Base-by-base conservation (phyloP, 2,329 filamentous ascomycete genomes). In the Epichloe festucae region DNA sequence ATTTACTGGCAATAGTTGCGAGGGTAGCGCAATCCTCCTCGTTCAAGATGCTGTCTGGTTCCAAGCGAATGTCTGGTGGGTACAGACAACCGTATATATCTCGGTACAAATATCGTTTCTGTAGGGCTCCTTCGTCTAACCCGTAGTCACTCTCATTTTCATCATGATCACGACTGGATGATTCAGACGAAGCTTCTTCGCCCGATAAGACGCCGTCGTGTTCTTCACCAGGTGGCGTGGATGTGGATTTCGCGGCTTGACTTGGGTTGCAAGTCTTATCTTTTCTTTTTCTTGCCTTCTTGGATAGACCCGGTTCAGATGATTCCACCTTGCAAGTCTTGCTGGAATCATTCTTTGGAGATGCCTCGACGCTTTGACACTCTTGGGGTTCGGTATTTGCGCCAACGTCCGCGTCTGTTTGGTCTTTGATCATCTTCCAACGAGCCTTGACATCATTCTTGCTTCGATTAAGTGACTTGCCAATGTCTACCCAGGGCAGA, bases 1-100 rank as follows among this genome's bases (percentile, higher is more conserved):
- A 60, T 49, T 63, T 62, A 53, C 62, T 64, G 31, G 68, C 64
- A 2, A 70, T 56, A 6, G 64, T 52, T 2, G 62, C 68, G 4
- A 73, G 62, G 4, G 71, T 58, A 14, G 61, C 57, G 36, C 65
- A 66, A 53, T 71, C 67, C 19, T 55, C 56, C 48, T 59, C 53
- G 47, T 57, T 56, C 36, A 66, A 61, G 55, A 59, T 51, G 21
- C 54, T 57, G 34, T 65, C 59, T 0, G 61, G 55, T 38, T 59
- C 23, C 1, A 57, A 56, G 14, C 54, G 19, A 5, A 61, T 52
- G 5, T 51, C 51, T 1, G 56, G 39, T 0, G 66, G 65, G 55
- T 69, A 69, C 4, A 70, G 55, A 6, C 56, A 46, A 4, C 54
- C 52, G 48, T 62, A 61, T 44, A 70, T 55, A 53, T 67, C 57